Percentiles rank a stretch among this genome's conserved stretches.
Evolutionary conservation across 192 early-diverging fungal genomes (phyloP).

Genomic region (Podila verticillata): DNA sequence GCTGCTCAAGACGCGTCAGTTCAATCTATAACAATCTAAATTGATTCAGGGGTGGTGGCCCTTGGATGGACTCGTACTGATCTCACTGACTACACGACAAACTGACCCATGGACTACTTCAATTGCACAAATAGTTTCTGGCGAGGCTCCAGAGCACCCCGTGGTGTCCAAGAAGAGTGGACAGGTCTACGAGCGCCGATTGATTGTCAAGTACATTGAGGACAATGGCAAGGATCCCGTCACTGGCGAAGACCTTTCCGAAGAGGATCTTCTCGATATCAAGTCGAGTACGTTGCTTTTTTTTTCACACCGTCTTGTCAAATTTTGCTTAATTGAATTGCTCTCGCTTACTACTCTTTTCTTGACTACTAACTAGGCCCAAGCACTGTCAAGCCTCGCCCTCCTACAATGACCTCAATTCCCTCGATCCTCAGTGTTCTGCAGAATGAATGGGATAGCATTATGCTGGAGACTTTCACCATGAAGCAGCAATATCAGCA

Average conservation of each 20-base stretch:
- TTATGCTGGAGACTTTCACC: constrained; percentile 93
- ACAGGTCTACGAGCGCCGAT: constrained; percentile 85
- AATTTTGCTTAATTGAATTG: not conserved
- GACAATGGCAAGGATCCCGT: constrained; percentile 88
- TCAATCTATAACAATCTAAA: no score
- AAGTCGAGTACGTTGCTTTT: constrained; percentile 60
- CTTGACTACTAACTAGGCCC: constrained; percentile 51
- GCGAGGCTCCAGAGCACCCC: constrained; percentile 86
- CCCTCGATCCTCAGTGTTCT: constrained; percentile 87
- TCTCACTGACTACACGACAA: no score
- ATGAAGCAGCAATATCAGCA: constrained; percentile 93
- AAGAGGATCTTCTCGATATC: constrained; percentile 78
- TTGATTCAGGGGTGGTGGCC: no score
- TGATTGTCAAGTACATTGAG: constrained; percentile 88
- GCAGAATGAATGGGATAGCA: constrained; percentile 97
- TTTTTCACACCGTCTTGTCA: not conserved
- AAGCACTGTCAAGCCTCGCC: constrained; percentile 82
- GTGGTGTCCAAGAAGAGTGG: constrained; percentile 90
- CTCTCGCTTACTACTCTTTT: not conserved
- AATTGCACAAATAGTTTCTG: constrained; percentile 76
- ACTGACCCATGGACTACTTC: no score
- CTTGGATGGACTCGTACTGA: no score
- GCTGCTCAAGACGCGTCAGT: no score
- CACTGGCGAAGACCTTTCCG: constrained; percentile 73
- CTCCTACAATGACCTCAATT: constrained; percentile 90